phyloP scores from a whole-genome alignment of 2,329 filamentous ascomycete genomes.

The Fusarium temperatum region DNA sequence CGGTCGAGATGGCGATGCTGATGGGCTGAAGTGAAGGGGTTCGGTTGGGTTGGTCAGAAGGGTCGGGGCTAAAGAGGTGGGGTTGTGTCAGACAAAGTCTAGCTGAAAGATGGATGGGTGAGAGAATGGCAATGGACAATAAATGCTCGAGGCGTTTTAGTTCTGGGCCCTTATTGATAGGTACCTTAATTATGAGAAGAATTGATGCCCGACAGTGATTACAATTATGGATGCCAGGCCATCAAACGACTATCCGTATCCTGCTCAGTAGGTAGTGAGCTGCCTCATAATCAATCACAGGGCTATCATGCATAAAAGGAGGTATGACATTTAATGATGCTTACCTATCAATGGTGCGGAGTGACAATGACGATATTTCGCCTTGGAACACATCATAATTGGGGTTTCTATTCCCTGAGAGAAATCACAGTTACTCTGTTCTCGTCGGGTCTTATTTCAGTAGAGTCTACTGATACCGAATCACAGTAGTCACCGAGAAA shows the following conservation, averaged over 20 bases:
- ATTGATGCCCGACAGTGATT: background rate
- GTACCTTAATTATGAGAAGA: background rate
- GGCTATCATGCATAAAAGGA: background rate
- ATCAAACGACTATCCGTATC: background rate
- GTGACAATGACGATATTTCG: conserved; percentile 8
- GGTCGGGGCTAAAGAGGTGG: conserved; percentile 10
- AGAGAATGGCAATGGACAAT: background rate
- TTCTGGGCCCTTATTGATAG: background rate
- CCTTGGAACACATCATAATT: background rate
- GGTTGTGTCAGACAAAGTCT: conserved; percentile 20
- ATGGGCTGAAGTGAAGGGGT: conserved; percentile 23
- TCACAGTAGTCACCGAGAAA: background rate
- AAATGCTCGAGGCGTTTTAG: background rate
- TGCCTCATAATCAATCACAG: background rate
- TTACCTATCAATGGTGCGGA: background rate
- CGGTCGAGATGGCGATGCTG: conserved; percentile 12
- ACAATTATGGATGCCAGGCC: background rate
- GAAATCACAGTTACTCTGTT: background rate
- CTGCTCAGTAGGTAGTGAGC: background rate
- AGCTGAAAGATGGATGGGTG: conserved; percentile 27
- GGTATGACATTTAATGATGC: background rate
- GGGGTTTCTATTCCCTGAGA: background rate
- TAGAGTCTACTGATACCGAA: background rate
- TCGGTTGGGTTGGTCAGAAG: conserved; percentile 15
- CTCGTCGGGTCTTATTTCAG: background rate